Percentiles rank a stretch among this genome's conserved stretches.
These are phyloP conservation scores for Thelonectria discophora DNA, from an alignment of 2,329 filamentous ascomycete species.

Conservation along the genomic window DNA sequence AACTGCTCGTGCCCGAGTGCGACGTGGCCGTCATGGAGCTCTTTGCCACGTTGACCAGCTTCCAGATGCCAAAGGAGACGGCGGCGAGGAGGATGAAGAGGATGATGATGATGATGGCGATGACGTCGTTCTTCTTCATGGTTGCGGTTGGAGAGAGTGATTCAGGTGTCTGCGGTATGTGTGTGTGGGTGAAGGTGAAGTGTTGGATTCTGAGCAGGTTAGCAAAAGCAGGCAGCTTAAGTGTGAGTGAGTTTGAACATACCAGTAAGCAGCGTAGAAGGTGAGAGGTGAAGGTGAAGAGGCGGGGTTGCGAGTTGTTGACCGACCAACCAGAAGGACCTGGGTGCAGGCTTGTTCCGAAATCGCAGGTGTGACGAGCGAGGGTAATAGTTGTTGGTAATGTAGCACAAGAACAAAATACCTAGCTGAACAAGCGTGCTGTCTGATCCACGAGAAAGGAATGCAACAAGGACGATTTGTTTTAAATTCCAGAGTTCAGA, in stretches of 20 bases:
- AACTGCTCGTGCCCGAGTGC: conserved; percentile 42
- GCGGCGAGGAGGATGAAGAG: conserved; percentile 69
- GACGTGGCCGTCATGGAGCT: conserved; percentile 53
- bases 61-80: conserved; percentile 71
- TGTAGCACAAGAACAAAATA: too few relatives aligned
- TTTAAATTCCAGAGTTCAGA: conserved; percentile 11
- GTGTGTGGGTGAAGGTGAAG: too few relatives aligned
- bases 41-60: conserved; percentile 63
- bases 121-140: conserved; percentile 73
- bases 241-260: conserved; percentile 2
- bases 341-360: not conserved
- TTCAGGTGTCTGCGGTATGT: too few relatives aligned
- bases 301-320: conserved; percentile 17
- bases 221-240: not conserved
- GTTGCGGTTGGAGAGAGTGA: conserved; percentile 47
- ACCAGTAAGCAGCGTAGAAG: conserved; percentile 1
- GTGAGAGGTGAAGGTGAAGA: conserved; percentile 12
- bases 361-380: not conserved
- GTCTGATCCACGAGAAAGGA: too few relatives aligned
- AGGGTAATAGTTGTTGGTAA: too few relatives aligned
- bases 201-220: not conserved
- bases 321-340: conserved; percentile 20
- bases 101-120: conserved; percentile 74
- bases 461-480: too few relatives aligned
- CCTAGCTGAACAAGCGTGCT: too few relatives aligned